phyloP scores from a whole-genome alignment of 2,329 filamentous ascomycete genomes.

The Sporothrix mexicana region DNA sequence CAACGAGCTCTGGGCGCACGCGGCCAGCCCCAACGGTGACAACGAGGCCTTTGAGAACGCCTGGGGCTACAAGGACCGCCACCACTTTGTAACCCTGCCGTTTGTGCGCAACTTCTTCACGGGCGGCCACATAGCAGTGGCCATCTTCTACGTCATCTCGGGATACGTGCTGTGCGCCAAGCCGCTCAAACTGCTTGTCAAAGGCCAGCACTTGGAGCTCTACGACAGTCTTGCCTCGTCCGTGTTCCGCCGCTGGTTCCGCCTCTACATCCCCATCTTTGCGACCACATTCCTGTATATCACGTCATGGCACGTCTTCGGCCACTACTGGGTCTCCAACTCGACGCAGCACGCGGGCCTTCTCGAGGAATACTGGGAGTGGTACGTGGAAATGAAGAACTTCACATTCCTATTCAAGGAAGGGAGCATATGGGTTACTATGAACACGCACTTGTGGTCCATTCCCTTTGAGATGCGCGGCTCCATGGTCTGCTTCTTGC shows the following conservation, averaged over 20 bases:
- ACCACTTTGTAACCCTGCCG: constrained; percentile 60
- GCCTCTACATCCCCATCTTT: constrained; percentile 59
- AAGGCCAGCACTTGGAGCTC: constrained; percentile 50
- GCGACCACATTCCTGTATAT: constrained; percentile 60
- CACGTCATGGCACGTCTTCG: constrained; percentile 59
- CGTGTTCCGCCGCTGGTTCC: constrained; percentile 57
- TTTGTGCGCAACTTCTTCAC: constrained; percentile 64
- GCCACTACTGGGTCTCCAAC: constrained; percentile 50
- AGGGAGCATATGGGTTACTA: constrained; percentile 62
- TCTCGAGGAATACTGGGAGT: constrained; percentile 56
- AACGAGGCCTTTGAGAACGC: constrained; percentile 57
- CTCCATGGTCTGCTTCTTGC: constrained; percentile 67
- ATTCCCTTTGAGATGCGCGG: constrained; percentile 69
- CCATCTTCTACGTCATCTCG: constrained; percentile 56
- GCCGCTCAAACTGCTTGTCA: constrained; percentile 54
- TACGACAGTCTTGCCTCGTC: constrained; percentile 54
- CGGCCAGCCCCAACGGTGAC: constrained; percentile 39
- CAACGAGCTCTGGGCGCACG: constrained; percentile 64
- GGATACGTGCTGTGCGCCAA: constrained; percentile 63
- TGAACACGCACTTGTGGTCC: constrained; percentile 67
- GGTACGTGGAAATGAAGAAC: constrained; percentile 66
- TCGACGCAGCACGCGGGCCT: constrained; percentile 50
- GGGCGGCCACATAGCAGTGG: constrained; percentile 66
- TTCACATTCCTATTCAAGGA: constrained; percentile 70
- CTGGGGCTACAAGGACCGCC: constrained; percentile 56